Evolutionary conservation across 2,329 filamentous ascomycete genomes (phyloP).

Genomic region (Chalaropsis thielavioides): DNA sequence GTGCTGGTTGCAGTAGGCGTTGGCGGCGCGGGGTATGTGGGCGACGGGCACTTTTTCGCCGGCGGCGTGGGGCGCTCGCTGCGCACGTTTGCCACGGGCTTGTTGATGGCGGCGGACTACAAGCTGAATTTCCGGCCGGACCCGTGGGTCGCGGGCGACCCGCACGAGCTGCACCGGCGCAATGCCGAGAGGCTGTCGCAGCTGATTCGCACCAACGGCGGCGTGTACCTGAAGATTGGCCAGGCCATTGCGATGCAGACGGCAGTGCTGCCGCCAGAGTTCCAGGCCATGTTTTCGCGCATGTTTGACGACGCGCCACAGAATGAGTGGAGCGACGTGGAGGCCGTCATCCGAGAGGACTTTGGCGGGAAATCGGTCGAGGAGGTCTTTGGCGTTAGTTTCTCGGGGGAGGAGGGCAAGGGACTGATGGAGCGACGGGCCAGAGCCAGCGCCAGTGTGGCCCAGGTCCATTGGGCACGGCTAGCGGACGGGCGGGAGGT

Average conservation of each 20-base stretch:
- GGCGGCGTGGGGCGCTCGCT: constrained; percentile 63
- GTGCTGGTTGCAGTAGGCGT: constrained; percentile 47
- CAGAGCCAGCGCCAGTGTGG: constrained; percentile 74
- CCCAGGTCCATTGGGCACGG: constrained; percentile 90
- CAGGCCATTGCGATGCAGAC: constrained; percentile 98
- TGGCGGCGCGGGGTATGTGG: constrained; percentile 47
- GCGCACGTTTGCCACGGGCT: constrained; percentile 65
- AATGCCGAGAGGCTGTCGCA: constrained; percentile 74
- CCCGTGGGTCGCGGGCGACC: constrained; percentile 57
- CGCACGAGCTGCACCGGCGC: constrained; percentile 65
- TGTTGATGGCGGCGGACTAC: constrained; percentile 79
- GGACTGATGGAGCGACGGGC: constrained; percentile 47
- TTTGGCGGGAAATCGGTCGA: constrained; percentile 72
- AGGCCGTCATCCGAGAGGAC: constrained; percentile 73
- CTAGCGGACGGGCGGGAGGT: constrained; percentile 78
- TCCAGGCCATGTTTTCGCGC: constrained; percentile 85
- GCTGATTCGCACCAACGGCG: constrained; percentile 72
- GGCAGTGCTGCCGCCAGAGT: constrained; percentile 81
- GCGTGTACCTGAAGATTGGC: constrained; percentile 91
- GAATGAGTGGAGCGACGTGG: constrained; percentile 73
- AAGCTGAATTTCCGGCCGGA: constrained; percentile 86
- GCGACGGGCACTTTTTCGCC: constrained; percentile 65
- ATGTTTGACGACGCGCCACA: constrained; percentile 99
- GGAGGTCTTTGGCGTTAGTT: constrained; percentile 85
- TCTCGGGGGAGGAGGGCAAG: constrained; percentile 53